phyloP scores from a whole-genome alignment of 1,139 yeast species.

The Geotrichum macrosporum region DNA sequence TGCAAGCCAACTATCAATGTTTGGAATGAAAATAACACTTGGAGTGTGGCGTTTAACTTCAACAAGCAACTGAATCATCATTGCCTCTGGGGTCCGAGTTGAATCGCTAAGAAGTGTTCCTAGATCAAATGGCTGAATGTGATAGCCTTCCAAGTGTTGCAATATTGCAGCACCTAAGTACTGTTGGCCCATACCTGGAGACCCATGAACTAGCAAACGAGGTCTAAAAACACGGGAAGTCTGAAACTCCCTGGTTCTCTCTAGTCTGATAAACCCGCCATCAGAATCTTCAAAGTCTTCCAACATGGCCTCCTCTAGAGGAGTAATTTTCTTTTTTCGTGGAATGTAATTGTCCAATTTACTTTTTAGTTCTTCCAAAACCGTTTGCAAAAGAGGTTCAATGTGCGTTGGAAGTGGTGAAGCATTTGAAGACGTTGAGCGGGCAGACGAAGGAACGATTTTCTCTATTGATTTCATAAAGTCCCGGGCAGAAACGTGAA shows the following conservation, averaged over 20 bases:
- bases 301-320: conserved; percentile 67
- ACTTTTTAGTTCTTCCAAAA: conserved; percentile 46
- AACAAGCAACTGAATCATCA: conserved; percentile 74
- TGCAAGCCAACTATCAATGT: conserved; percentile 70
- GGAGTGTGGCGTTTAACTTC: conserved; percentile 93
- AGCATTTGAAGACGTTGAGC: conserved; percentile 67
- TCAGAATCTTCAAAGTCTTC: conserved; percentile 56
- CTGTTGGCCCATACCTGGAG: conserved; percentile 82
- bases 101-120: conserved; percentile 77
- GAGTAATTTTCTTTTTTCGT: conserved; percentile 50
- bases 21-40: conserved; percentile 78
- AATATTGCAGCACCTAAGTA: conserved; percentile 80
- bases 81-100: conserved; percentile 77
- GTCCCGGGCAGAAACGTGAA: conserved; percentile 77
- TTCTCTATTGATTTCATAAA: conserved; percentile 82
- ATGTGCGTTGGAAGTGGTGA: conserved; percentile 76
- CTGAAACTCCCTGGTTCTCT: conserved; percentile 52
- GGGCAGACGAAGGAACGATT: conserved; percentile 86
- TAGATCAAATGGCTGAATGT: conserved; percentile 79
- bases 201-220: conserved; percentile 67
- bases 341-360: conserved; percentile 64
- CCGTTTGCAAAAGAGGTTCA: conserved; percentile 53
- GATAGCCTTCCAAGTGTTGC: conserved; percentile 82
- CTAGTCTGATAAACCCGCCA: conserved; percentile 65
- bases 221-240: conserved; percentile 77